Conservation (phyloP, 2,329 filamentous ascomycete species). For the Cladosporium oxysporum region DNA sequence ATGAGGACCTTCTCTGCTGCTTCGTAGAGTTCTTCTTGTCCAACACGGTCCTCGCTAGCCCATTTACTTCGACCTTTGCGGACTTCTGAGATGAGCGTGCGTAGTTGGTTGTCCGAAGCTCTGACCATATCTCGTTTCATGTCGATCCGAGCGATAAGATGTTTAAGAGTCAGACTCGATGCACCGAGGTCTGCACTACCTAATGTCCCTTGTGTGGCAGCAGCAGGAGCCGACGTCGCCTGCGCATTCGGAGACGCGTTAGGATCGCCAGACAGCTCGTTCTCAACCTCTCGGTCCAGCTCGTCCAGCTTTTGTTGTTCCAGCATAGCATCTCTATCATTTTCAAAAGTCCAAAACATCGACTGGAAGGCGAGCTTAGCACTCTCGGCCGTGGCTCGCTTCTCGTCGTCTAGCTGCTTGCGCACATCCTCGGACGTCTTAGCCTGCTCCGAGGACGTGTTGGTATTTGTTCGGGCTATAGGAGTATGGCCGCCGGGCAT, state of each 20-base stretch:
- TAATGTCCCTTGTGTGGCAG: constrained; percentile 78
- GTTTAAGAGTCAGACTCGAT: constrained; percentile 93
- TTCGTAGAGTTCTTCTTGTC: constrained; percentile 97
- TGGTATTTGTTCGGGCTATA: constrained; percentile 60
- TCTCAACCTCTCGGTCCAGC: constrained; percentile 92
- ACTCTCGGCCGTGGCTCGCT: constrained; percentile 84
- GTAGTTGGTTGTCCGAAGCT: constrained; percentile 88
- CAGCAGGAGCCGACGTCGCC: constrained; percentile 51
- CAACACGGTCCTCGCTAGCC: constrained; percentile 96
- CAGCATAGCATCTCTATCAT: constrained; percentile 92
- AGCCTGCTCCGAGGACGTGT: constrained; percentile 55
- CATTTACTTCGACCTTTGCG: constrained; percentile 98
- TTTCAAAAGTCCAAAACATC: constrained; percentile 92
- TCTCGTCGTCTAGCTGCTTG: constrained; percentile 89
- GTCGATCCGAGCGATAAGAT: constrained; percentile 94
- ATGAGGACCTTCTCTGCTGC: constrained; percentile 94
- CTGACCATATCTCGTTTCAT: constrained; percentile 85
- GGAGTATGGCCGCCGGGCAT: constrained; percentile 64
- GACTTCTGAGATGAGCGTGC: constrained; percentile 93
- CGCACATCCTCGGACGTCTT: constrained; percentile 84
- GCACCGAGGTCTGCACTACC: constrained; percentile 94
- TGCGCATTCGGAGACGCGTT: constrained; percentile 53
- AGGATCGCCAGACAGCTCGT: constrained; percentile 76
- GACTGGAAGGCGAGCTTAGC: constrained; percentile 90
- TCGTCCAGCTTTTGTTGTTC: constrained; percentile 97